Percentiles rank a stretch among this genome's conserved stretches.
phyloP scores from a whole-genome alignment of 441 rosid genomes.

The Populus hybrid region DNA sequence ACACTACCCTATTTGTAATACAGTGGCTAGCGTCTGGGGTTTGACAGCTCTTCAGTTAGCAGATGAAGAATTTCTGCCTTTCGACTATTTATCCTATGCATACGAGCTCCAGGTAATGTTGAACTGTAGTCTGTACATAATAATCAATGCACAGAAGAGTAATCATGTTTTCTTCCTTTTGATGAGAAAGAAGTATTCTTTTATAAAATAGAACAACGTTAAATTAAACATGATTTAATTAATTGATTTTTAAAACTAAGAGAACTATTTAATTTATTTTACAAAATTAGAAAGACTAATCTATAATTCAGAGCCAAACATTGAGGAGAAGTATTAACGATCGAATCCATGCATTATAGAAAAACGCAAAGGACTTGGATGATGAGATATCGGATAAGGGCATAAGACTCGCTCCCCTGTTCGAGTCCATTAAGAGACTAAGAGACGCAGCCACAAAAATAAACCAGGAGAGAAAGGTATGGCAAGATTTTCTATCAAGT shows the following conservation, averaged over 20 bases:
- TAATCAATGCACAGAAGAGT: too few relatives aligned
- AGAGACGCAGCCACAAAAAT: constrained; percentile 50
- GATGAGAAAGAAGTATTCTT: too few relatives aligned
- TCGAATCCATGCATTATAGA: constrained; percentile 36
- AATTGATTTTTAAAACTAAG: too few relatives aligned
- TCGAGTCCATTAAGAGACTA: constrained; percentile 59
- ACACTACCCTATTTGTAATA: background rate
- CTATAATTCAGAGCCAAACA: too few relatives aligned
- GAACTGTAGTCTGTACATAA: too few relatives aligned
- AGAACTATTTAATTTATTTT: too few relatives aligned
- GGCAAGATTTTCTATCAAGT: background rate
- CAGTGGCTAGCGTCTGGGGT: constrained; percentile 76
- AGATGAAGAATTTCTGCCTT: constrained; percentile 76
- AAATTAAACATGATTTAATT: too few relatives aligned
- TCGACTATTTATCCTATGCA: constrained; percentile 65
- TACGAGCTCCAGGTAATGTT: constrained; percentile 57
- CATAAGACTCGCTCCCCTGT: constrained; percentile 46
- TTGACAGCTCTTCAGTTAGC: constrained; percentile 74
- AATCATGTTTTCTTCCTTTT: too few relatives aligned
- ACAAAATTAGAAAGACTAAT: too few relatives aligned
- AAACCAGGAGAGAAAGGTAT: constrained; percentile 55
- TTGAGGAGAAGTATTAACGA: constrained; percentile 5
- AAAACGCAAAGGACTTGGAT: constrained; percentile 50
- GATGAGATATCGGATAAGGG: constrained; percentile 35
- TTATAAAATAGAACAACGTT: too few relatives aligned